A percentile compares a stretch with the other conserved stretches of the same genome.
Conservation (phyloP, 2,329 filamentous ascomycete species). For the Chaetomiaceae sp. region DNA sequence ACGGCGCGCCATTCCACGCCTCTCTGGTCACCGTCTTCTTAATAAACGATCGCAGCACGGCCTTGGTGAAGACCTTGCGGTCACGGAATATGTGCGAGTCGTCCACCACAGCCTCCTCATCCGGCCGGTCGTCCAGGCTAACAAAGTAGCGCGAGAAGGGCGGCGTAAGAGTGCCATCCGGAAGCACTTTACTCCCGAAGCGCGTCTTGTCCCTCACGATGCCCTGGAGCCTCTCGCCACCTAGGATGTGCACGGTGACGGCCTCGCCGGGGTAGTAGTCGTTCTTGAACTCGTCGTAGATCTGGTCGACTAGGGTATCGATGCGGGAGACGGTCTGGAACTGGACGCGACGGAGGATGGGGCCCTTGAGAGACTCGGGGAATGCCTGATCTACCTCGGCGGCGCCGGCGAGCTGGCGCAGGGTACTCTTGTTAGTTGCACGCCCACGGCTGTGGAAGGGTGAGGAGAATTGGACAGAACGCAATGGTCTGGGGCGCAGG, state of each 20-base stretch:
- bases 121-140: conserved; percentile 61
- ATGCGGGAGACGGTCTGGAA: conserved; percentile 86
- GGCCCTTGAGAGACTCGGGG: conserved; percentile 84
- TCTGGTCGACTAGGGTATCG: conserved; percentile 68
- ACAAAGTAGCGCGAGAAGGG: conserved; percentile 79
- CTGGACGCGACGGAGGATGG: conserved; percentile 84
- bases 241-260: conserved; percentile 66
- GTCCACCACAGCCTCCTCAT: conserved; percentile 72
- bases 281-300: conserved; percentile 75
- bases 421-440: conserved; percentile 28
- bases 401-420: conserved; percentile 64
- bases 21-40: conserved; percentile 92
- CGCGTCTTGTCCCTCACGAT: conserved; percentile 80
- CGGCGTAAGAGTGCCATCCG: conserved; percentile 65
- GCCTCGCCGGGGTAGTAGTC: conserved; percentile 89
- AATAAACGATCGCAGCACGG: conserved; percentile 87
- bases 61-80: conserved; percentile 88
- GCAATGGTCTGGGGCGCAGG: background rate
- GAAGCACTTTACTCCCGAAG: conserved; percentile 57
- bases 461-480: conserved; percentile 1
- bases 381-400: conserved; percentile 88
- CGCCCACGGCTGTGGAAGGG: conserved; percentile 5
- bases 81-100: conserved; percentile 80
- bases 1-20: conserved; percentile 92
- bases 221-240: conserved; percentile 66